Base-by-base conservation (phyloP, 495 filamentous ascomycete genomes). In the Niebla homalea region DNA sequence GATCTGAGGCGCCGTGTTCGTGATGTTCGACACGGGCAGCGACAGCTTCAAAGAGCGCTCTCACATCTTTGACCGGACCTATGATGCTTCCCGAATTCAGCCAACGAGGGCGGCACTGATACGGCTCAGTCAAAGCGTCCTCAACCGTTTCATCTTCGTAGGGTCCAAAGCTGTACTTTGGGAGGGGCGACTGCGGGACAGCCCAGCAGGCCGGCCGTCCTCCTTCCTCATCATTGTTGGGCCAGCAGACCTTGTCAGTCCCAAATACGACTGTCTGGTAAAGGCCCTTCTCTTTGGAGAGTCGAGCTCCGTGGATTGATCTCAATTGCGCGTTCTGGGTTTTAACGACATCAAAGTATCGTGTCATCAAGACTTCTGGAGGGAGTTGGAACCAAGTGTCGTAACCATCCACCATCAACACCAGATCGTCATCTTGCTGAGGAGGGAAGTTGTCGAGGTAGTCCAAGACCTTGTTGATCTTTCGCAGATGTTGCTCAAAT, bases 341-440 rank as follows among this genome's bases (percentile, higher is more conserved):
- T 23, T 51, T 42, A 12, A 56, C 44, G 15, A 60, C 49, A 21
- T 50, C 40, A 42, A 55, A 50, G 41, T 61, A 62, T 19, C 60
- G 43, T 15, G 36, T 32, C 18, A 61, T 52, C 23, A 62, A 36
- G n/a, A 61, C 55, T 11, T 58, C 48, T 16, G 59, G 44, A 15
- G 55, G 60, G 19, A 62, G 46, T 40, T 62, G 60, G 43, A 61
- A 58, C 59, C 59, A 62, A 10, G 59, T 50, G 43, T 61, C 60
- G 41, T 56, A 60, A 2, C 48, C 60, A 51, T 62, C 60, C 6
- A 58, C 50, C 8, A 62, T 42, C 36, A 59, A 26, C 22, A 59
- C 49, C 15, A 53, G 20, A 20, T 57, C 54, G 25, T 57, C 38
- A 15, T 51, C 39, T 29, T 51, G 43, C 18, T 48, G 26, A 20